Base-by-base conservation (phyloP, 2,329 filamentous ascomycete genomes). In the Penicillium sp. region DNA sequence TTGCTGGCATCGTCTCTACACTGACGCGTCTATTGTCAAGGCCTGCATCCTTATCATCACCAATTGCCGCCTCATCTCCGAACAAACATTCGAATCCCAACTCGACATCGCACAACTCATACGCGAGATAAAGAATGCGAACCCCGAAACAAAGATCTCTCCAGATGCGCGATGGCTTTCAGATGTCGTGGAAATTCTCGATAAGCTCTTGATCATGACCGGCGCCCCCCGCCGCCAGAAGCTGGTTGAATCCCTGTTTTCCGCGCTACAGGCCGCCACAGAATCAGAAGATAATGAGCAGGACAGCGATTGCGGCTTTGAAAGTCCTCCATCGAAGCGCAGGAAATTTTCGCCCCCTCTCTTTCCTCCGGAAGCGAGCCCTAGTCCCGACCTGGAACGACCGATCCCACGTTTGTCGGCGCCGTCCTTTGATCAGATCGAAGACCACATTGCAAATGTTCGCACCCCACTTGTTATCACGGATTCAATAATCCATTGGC, bases 131-230 rank as follows among this genome's bases (percentile, higher is more conserved):
- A 41, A 54, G 12, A 49, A 46, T 13, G 11, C 38, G 18, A 18
- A 7, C 19, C 19, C 37, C 10, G 51, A 56, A 1, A 48, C 57
- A 6, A 57, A 60, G 25, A 55, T 64, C 22, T 42, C 53, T 28
- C 31, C 58, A 33, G 41, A 58, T 7, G 55, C 59, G 29, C 59
- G 71, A 28, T 81, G 76, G 69, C 64, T 90, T 3, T 76, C 80
- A 29, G 67, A 75, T 1, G 74, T 87, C 2, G 79, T 95, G 29
- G 77, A 78, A 45, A 71, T 78, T 1, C 76, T 97, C 2, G 91
- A 96, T 61, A 82, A 84, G 66, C 84, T 87, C 0, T 70, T 95
- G 37, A 88, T 95, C 38, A 79, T 90, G 46, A 81, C 88, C 0
- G 88, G 87, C 1, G 86, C 80, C 0, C 80, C 81, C 1, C 75